Percentiles rank a stretch among this genome's conserved stretches.
Conservation (phyloP, 768 basidiomycete species). For the Boletellus sp. region DNA sequence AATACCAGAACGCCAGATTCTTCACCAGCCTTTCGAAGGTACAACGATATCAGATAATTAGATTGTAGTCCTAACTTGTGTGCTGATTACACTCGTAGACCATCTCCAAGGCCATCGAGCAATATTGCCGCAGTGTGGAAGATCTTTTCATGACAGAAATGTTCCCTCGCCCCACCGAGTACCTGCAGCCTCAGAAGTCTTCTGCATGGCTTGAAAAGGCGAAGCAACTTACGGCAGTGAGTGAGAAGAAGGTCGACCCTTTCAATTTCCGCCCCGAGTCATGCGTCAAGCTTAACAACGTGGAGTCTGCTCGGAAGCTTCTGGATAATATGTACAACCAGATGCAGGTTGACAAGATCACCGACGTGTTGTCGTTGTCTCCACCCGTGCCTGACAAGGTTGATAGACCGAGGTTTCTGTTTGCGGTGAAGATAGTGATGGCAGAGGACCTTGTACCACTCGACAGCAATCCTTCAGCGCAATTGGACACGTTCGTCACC, state of each 20-base stretch:
- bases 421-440: slow-evolving; percentile 89
- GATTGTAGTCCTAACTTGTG: neutral
- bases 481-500: slow-evolving; percentile 88
- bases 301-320: slow-evolving; percentile 85
- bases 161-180: slow-evolving; percentile 80
- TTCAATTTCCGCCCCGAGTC: slow-evolving; percentile 94
- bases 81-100: slow-evolving; percentile 48
- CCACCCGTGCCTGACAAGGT: slow-evolving; percentile 74
- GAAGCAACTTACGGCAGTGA: slow-evolving; percentile 64
- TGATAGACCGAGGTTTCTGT: slow-evolving; percentile 70
- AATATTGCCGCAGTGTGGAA: slow-evolving; percentile 87
- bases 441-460: slow-evolving; percentile 83
- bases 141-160: slow-evolving; percentile 92
- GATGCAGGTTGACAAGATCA: slow-evolving; percentile 84
- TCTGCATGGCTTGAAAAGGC: slow-evolving; percentile 89
- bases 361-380: slow-evolving; percentile 52
- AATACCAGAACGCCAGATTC: slow-evolving; percentile 84
- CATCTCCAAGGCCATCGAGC: slow-evolving; percentile 86
- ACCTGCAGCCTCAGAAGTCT: slow-evolving; percentile 78
- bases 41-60: no score
- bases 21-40: slow-evolving; percentile 88
- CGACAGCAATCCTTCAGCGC: slow-evolving; percentile 74
- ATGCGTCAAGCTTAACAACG: slow-evolving; percentile 96
- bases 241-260: slow-evolving; percentile 90
- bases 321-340: slow-evolving; percentile 94